Percentiles rank a stretch among this genome's conserved stretches.
Evolutionary conservation across 1,139 yeast species (phyloP).

Genomic region (Kluyveromyces sp.): DNA sequence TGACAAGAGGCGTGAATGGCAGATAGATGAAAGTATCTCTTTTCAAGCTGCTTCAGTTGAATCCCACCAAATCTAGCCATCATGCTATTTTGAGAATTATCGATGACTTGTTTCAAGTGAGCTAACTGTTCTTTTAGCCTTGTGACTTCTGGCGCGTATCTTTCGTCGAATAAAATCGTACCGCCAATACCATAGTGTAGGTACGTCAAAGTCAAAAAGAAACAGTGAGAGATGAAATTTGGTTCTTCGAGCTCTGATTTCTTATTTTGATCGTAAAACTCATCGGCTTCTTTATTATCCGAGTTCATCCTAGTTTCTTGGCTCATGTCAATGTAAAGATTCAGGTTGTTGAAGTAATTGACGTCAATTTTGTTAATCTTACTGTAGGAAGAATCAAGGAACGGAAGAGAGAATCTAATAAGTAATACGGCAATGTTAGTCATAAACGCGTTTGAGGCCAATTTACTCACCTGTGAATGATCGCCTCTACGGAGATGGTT

Average conservation of each 20-base stretch:
- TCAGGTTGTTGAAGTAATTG: conserved; percentile 48
- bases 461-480: conserved; percentile 61
- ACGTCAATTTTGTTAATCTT: conserved; percentile 74
- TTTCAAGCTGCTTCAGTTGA: conserved; percentile 43
- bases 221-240: conserved; percentile 85
- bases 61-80: conserved; percentile 30
- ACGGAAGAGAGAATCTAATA: conserved; percentile 73
- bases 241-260: conserved; percentile 34
- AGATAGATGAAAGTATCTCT: conserved; percentile 36
- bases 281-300: conserved; percentile 61
- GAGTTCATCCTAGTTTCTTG: conserved; percentile 85
- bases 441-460: conserved; percentile 80
- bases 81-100: conserved; percentile 28
- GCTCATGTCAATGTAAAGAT: conserved; percentile 48
- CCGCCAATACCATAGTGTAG: conserved; percentile 90
- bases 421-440: conserved; percentile 64
- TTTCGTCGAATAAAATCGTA: conserved; percentile 49
- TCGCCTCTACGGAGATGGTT: conserved; percentile 87
- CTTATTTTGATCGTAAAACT: conserved; percentile 40
- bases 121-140: conserved; percentile 44
- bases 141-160: conserved; percentile 38
- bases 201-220: conserved; percentile 70
- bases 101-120: conserved; percentile 30
- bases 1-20: conserved; percentile 49
- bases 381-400: conserved; percentile 56